Base-by-base conservation (phyloP, 495 filamentous ascomycete species). In the Penicillium steckii region DNA sequence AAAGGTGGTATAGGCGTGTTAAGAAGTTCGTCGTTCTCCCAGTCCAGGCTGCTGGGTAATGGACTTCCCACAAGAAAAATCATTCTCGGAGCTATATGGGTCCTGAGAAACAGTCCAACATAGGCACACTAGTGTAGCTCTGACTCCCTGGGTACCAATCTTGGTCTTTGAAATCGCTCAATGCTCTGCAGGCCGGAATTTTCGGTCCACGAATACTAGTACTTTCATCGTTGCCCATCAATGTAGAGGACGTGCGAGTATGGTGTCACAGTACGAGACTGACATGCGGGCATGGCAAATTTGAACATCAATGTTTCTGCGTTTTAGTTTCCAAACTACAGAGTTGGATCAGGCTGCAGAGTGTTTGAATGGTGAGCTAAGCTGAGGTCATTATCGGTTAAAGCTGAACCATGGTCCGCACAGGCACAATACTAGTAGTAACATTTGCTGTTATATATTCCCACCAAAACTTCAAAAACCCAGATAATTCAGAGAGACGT, bases 11-110 rank as follows among this genome's bases (percentile, higher is more conserved):
- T 72, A 3, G 76, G 64, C 2, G 62, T 60, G 10, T 72, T 57
- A 29, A 87, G 66, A 43, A 89, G 69, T 25, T 70, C 67, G 4
- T 65, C 56, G 24, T 76, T 62, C 27, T 74, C 65, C 86, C 86
- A 90, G 23, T 77, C 58, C 10, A 91, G 71, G 24, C 68, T 70
- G 30, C 55, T 57, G 17, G 60, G 56, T 21, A 80, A 73, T 22
- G 87, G 87, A 15, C 86, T 84, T 6, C 87, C 87, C 51, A 81
- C 66, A 32, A 88, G 72, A 45, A 89, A 80, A 42, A 85, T 67
- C 33, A 13, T 41, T 4, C 13, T 41, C 8, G 21, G 33, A 17
- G 33, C 33, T 15, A 37, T 37, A n/a, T n/a, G 50, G 46, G 75
- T 56, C 81, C 82, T 83, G 8, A 15, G 40, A 25, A 41, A 7